Base-by-base conservation (phyloP, 225 moss, liverwort and hornwort species). In the Pleurozium schreberi region DNA sequence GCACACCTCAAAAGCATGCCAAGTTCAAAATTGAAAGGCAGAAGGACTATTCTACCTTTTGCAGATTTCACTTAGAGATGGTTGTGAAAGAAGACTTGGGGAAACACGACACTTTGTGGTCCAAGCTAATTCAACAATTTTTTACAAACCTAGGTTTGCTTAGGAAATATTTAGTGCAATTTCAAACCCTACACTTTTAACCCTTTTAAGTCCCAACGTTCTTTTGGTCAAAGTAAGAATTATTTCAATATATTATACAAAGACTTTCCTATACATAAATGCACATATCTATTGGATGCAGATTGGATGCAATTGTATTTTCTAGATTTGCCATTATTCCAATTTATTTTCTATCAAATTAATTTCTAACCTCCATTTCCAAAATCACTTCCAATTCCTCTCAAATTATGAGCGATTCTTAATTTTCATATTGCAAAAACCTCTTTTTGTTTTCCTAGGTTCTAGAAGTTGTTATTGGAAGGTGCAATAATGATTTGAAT, bases 391-490 rank as follows among this genome's bases (percentile, higher is more conserved):
- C 18, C 28, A 73, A 71, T 73, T 73, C 28, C 0, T 45, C 6
- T 45, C 1, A 30, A 1, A 36, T 13, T 52, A 36, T 18, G 4
- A 52, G 3, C 12, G 18, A 20, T 49, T 75, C 21, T 0, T 9
- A 0, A 34, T 22, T 49, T 34, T 76, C 5, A 34, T 22, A 21
- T 1, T 52, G 0, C 4, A 5, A 0, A 52, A 75, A 36, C 0
- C 5, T 52, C 1, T 52, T 76, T 75, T 52, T 1, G 47, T 3
- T 49, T 75, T 8, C 3, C 2, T 45, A 11, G 18, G 2, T 18
- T 18, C 30, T 49, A 6, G 20, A 15, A 5, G 5, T n/a, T n/a
- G 0, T 22, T 8, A 22, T 52, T 14, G 1, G 8, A 34, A 50
- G 52, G 21, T 76, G 22, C 22, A 76, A 52, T 76, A 76, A 76